Evolutionary conservation across 495 filamentous ascomycete species (phyloP), one percentile per base, ranked within the genome.

Genomic region (Xeromyces bisporus): DNA sequence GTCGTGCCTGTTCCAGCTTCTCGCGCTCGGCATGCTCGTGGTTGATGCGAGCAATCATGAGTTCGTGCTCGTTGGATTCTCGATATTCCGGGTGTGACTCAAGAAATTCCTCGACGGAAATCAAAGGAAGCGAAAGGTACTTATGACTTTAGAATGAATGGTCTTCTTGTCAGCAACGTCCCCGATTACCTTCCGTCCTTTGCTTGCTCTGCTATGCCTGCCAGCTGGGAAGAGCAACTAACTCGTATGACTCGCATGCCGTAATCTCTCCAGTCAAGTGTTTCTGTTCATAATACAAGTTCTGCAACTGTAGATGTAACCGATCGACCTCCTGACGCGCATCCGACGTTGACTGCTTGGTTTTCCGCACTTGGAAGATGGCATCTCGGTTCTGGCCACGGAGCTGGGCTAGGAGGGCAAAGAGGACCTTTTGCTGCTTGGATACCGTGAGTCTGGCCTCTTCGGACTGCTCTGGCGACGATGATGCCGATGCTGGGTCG

Each of bases 221-320:
- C n/a, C n/a, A n/a, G n/a, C n/a, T n/a, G n/a, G n/a, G n/a, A n/a
- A n/a, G 13, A 26, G 15, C n/a, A 6, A 73, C 80, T 38, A 64
- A 93, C 87, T 93, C 80, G 38, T 92, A 96, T 23, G 73, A 75
- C 46, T 89, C 80, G 55, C 91, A 94, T 18, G 80, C 85, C 2
- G 68, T 60, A 39, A 97, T 96, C 55, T 97, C 91, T 14, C 82
- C 81, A 27, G 75, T 70, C 36, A 97, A 59, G 56, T 93, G 81
- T 35, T 80, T 66, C 51, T 93, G 84, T 52, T 97, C 89, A 51
- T 97, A 97, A 53, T 91, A 87, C 15, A 97, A 63, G 49, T 97
- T 97, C 51, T 96, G 86, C 16, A 96, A 63, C 47, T 91, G 77
- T 12, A 97, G 68, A 57, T 94, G 86, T 35, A 96, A 63, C 31